phyloP scores from a whole-genome alignment of 306 rosid genomes.

The Fagus sylvatica region DNA sequence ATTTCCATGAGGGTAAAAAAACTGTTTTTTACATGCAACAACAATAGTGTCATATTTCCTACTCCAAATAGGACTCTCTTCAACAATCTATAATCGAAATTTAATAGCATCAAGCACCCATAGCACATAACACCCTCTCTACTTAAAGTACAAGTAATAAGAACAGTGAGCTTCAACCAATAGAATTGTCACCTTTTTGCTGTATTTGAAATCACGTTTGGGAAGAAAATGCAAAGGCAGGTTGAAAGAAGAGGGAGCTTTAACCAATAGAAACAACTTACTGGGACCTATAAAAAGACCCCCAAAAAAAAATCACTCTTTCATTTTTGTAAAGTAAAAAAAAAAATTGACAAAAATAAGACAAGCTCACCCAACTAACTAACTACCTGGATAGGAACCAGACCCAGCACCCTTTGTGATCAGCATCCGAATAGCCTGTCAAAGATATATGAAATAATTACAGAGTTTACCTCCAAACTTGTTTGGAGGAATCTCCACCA shows the following conservation, averaged over 20 bases:
- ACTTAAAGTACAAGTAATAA: neutral
- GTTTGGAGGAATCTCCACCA: too few species aligned
- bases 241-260: slow-evolving; percentile 76
- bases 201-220: slow-evolving; percentile 74
- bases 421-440: slow-evolving; percentile 75
- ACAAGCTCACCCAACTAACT: slow-evolving; percentile 17
- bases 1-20: neutral
- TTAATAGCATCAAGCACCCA: neutral
- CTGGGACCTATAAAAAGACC: slow-evolving; percentile 51
- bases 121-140: neutral
- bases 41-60: neutral
- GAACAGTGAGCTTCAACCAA: neutral
- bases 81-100: neutral
- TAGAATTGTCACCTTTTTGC: slow-evolving; percentile 62
- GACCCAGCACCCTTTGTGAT: slow-evolving; percentile 79
- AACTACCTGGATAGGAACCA: slow-evolving; percentile 65
- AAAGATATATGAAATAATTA: slow-evolving; percentile 19
- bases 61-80: neutral
- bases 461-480: too few species aligned
- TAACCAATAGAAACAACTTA: slow-evolving; percentile 76
- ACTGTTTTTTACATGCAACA: neutral
- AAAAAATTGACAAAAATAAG: neutral
- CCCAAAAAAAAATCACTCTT: slow-evolving; percentile 1
- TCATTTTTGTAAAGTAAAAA: slow-evolving; percentile 16
- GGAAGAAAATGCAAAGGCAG: slow-evolving; percentile 89